Base-by-base conservation (phyloP, 2,329 filamentous ascomycete genomes). In the Lachnellula subtilissima region DNA sequence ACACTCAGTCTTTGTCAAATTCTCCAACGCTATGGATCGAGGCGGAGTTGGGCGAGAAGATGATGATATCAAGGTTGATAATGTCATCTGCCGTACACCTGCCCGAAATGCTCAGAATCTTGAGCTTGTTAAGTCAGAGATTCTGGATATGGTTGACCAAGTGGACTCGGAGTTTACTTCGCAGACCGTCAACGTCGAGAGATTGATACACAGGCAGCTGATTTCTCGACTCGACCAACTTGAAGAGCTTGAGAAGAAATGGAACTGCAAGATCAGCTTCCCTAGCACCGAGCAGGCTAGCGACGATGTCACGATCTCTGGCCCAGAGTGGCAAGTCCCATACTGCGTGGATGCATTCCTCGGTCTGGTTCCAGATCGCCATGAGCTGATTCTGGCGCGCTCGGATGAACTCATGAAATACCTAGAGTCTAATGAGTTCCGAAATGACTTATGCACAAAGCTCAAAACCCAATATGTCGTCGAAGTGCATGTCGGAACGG, bases 191-290 rank as follows among this genome's bases (percentile, higher is more conserved):
- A 89, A 89, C 64, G 91, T 97, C 67, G 93, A 97, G 71, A 89
- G 94, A 52, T 80, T 99, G 55, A 97, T 97, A 71, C 94, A 99
- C 70, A 89, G 94, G 62, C 91, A 96, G 74, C 84, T 99, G 58
- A 88, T 99, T 70, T 83, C 89, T 57, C 90, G 92, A 57, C 86
- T 97, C 62, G 78, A 83, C 46, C 90, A 97, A 69, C 91, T 99
- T 56, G 93, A 97, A 64, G 90, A 94, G 65, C 80, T 99, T 51
- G 94, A 99, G 77, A 95, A 96, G 80, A 97, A 96, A 75, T 97
- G 92, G 88, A 97, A 97, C 73, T 99, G 94, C 85, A 97, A 97
- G 78, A 95, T 99, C 69, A 89, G 91, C 65, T 99, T 99, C 71
- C 94, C 94, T 7, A 96, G 92, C 75, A 97, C 94, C 9, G 94